These are phyloP conservation scores for Exobasidium cylindrosporum DNA, from an alignment of 1,284 basidiomycete species.

Conservation along the genomic window DNA sequence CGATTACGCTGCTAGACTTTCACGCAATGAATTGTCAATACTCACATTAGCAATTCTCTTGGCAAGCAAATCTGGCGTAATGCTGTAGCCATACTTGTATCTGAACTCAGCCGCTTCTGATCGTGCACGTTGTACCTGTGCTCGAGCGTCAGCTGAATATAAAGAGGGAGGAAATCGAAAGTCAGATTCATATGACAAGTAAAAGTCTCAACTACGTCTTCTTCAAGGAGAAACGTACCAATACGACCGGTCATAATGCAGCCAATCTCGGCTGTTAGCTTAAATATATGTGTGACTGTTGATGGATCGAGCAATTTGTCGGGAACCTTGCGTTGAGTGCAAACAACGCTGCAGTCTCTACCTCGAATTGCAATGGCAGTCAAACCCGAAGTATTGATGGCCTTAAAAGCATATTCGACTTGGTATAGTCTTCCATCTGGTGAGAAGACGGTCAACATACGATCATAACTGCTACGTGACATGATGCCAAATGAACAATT, in stretches of 20 bases:
- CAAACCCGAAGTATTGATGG: constrained; percentile 92
- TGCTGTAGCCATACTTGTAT: constrained; percentile 94
- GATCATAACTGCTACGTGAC: constrained; percentile 53
- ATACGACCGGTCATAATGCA: constrained; percentile 96
- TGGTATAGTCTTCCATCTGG: constrained; percentile 54
- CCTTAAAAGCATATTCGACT: constrained; percentile 89
- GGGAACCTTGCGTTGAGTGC: constrained; percentile 97
- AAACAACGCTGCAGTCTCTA: constrained; percentile 88
- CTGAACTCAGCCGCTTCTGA: constrained; percentile 89
- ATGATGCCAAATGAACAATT: constrained; percentile 23
- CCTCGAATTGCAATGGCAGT: constrained; percentile 90
- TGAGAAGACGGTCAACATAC: constrained; percentile 55
- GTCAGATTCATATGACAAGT: background rate
- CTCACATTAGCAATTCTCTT: constrained; percentile 78
- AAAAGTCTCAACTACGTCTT: background rate
- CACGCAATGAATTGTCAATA: background rate
- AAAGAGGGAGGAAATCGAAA: constrained; percentile 5
- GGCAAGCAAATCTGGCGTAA: constrained; percentile 89
- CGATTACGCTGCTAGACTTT: background rate
- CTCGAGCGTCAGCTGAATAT: constrained; percentile 59
- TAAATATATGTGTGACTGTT: constrained; percentile 92
- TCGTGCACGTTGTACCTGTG: constrained; percentile 84
- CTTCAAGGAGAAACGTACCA: constrained; percentile 66
- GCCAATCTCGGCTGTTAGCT: constrained; percentile 92
- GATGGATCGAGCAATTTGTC: constrained; percentile 96